These are phyloP conservation scores for Amanita phalloides DNA, from an alignment of 768 basidiomycete species.

Conservation along the genomic window DNA sequence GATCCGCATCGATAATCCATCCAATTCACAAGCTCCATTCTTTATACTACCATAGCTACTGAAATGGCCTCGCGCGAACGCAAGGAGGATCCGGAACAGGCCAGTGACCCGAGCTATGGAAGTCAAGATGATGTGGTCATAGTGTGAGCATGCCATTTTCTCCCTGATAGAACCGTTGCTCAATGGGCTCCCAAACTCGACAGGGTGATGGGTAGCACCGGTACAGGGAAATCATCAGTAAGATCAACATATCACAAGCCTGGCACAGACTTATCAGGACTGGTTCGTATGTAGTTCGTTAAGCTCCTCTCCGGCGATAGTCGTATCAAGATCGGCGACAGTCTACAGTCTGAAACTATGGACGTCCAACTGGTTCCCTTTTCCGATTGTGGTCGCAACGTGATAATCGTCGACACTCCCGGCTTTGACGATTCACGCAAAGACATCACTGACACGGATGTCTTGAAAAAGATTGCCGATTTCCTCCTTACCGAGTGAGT, in stretches of 20 bases:
- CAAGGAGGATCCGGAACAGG: too few species aligned
- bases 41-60: too few species aligned
- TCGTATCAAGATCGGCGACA: background rate
- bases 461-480: slow-evolving; percentile 19
- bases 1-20: too few species aligned
- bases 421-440: slow-evolving; percentile 29
- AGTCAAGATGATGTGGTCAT: background rate
- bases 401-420: slow-evolving; percentile 31
- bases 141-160: background rate
- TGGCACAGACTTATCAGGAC: background rate
- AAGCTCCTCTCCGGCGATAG: background rate
- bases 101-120: background rate
- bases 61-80: too few species aligned
- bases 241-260: background rate
- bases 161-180: background rate
- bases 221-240: background rate
- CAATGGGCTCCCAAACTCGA: background rate
- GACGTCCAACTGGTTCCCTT: background rate
- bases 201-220: background rate
- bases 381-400: background rate
- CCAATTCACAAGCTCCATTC: too few species aligned
- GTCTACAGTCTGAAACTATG: background rate
- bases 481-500: background rate
- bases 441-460: background rate
- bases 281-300: background rate